Base-by-base conservation (phyloP, 495 filamentous ascomycete genomes). In the Tetracladium setigerum region DNA sequence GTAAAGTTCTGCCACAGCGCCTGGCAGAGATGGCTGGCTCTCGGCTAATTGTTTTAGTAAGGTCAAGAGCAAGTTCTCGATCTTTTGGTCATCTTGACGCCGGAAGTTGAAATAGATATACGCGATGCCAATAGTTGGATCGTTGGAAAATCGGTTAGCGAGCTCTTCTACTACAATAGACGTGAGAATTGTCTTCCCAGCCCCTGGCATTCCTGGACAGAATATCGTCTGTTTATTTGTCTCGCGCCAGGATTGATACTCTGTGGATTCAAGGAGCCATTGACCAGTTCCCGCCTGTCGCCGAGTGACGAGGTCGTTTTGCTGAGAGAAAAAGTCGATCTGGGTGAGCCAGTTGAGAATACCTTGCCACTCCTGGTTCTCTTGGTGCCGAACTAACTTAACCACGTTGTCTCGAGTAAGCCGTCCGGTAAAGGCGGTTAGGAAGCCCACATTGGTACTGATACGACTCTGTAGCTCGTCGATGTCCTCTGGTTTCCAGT, bases 61-160 rank as follows among this genome's bases (percentile, higher is more conserved):
- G 32, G 53, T 62, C 14, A 52, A 53, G 7, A 72, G 50, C 8
- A 71, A 40, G 16, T 52, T 41, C 1, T 36, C 18, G 1, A 50
- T 34, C 2, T 46, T 66, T 50, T 71, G 67, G 14, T 65, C 59
- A 4, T 56, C 35, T 30, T 64, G 56, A 12, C 49, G 40, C 27
- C 62, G 55, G 49, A 61, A 74, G 41, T 58, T 65, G 50, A 56
- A 73, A 46, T 63, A 74, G 31, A 72, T 10, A 37, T 61, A 68
- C 5, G 65, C 65, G 33, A 74, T 44, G 5, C 60, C 60, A 38
- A 63, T 39, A 12, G 46, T 41, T 1, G 30, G 17, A 2, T 62
- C 54, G n/a, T 63, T 40, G 2, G 44, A 0, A 36, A 57, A 58
- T 24, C 41, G 12, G n/a, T 14, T 38, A 15, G 38, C 24, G 5